Evolutionary conservation across 208 protist genomes (phyloP), one percentile per base, ranked within the genome.

Genomic region (Trypanosoma cruzi): DNA sequence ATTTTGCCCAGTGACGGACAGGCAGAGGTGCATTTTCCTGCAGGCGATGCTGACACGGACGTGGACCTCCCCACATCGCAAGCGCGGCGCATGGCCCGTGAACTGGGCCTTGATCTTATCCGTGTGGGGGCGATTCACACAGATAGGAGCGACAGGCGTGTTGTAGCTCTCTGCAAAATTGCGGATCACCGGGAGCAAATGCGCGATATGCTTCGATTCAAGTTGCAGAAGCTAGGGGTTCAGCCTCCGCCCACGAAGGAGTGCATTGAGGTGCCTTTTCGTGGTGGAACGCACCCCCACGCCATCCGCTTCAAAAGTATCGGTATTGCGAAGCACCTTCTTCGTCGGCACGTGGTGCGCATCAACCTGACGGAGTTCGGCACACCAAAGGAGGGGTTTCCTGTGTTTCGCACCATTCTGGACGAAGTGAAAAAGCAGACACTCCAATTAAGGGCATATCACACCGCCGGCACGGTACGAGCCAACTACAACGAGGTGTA

Each of bases 301-400:
- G 88, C 80, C 16, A 91, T 96, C 34, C 90, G 90, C 59, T 92
- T 96, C 76, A 96, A 96, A 76, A 80, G 75, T 44, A 79, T 89
- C 28, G 90, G 87, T 48, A 80, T 96, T 49, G 88, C 88, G 4
- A 92, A 92, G 68, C 84, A 88, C 58, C 68, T 96, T 13, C 75
- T 96, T 4, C 90, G 82, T 37, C 80, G 86, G 22, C 87, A 92
- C 48, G 78, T 76, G 8, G 75, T 96, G 44, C 85, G 88, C 20
- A 73, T 96, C 55, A 90, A 92, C 62, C 61, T 96, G 22, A 96
- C 88, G 42, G 82, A 96, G 71, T 96, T 96, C 55, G 90, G 90
- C 44, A 91, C 88, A 20, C 86, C 86, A 20, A 77, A 83, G 29
- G 90, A 96, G 60, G 90, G 88, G 42, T 93, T 96, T 68, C 84